phyloP scores from a whole-genome alignment of 495 filamentous ascomycete genomes.

The Podospora anserina region DNA sequence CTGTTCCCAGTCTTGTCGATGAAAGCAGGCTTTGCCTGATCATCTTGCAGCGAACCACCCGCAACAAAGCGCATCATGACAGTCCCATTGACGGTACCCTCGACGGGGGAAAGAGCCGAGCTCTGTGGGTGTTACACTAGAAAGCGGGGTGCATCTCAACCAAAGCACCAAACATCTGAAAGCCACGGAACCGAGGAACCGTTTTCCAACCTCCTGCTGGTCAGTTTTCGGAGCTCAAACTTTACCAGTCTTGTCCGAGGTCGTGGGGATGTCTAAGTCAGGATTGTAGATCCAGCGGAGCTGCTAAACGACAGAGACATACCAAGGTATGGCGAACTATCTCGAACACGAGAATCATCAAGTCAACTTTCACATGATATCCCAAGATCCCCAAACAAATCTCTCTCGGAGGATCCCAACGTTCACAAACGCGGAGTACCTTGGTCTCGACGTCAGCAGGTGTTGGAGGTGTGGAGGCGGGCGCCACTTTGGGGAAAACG shows the following conservation, averaged over 20 bases:
- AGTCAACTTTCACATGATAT: not conserved
- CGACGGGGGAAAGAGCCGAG: slow-evolving; percentile 9
- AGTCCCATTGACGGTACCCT: not conserved
- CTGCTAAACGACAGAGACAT: not conserved
- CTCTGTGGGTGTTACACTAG: slow-evolving; percentile 12
- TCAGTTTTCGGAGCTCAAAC: not conserved
- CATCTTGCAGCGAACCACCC: not conserved
- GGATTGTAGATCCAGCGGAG: not conserved
- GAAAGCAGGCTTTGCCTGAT: not conserved
- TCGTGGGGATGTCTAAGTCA: not conserved
- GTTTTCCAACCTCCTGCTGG: not conserved
- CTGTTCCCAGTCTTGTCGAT: no score
- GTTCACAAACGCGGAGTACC: not conserved
- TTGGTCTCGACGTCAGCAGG: not conserved
- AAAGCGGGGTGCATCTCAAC: slow-evolving; percentile 18
- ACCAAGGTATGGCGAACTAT: not conserved
- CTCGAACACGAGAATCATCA: not conserved
- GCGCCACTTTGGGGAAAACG: slow-evolving; percentile 4
- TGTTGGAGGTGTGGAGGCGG: not conserved
- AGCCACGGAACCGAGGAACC: slow-evolving; percentile 15
- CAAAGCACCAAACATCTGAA: not conserved
- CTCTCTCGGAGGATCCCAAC: not conserved
- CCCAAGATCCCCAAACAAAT: not conserved
- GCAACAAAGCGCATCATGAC: not conserved
- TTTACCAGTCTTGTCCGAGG: not conserved